Conservation (phyloP, 1,284 basidiomycete genomes). For the Austroboletus novae-zelandiae region DNA sequence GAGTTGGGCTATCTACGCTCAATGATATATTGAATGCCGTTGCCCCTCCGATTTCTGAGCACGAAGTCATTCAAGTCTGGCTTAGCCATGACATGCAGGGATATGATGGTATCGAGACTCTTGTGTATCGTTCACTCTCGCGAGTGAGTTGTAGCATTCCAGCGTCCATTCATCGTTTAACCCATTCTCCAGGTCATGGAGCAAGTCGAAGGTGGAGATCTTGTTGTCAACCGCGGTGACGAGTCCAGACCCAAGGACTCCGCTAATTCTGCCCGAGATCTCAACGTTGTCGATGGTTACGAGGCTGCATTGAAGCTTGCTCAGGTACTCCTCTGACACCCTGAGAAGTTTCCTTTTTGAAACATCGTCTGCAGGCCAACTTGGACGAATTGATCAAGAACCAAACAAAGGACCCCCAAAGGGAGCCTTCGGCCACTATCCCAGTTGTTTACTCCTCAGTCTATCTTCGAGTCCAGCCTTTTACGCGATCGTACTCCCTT, state of each 20-base stretch:
- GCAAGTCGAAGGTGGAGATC: slow-evolving; percentile 90
- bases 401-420: slow-evolving; percentile 42
- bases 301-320: slow-evolving; percentile 81
- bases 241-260: slow-evolving; percentile 66
- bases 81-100: slow-evolving; percentile 96
- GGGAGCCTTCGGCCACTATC: slow-evolving; percentile 47
- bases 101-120: slow-evolving; percentile 92
- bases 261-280: slow-evolving; percentile 53
- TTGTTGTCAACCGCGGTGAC: slow-evolving; percentile 84
- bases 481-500: slow-evolving; percentile 59
- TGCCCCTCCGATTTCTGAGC: slow-evolving; percentile 96
- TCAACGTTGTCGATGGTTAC: slow-evolving; percentile 84
- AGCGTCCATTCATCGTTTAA: slow-evolving; percentile 3
- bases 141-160: slow-evolving; percentile 49
- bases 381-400: slow-evolving; percentile 74
- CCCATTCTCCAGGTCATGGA: slow-evolving; percentile 69
- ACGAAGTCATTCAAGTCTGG: slow-evolving; percentile 96
- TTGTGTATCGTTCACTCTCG: slow-evolving; percentile 87
- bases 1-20: slow-evolving; percentile 82
- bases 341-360: background rate
- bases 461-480: slow-evolving; percentile 92
- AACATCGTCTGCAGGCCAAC: slow-evolving; percentile 55
- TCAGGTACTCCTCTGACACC: slow-evolving; percentile 45
- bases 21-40: slow-evolving; percentile 94
- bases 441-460: slow-evolving; percentile 90